Conservation (phyloP, 768 basidiomycete species). For the Suillus plorans region DNA sequence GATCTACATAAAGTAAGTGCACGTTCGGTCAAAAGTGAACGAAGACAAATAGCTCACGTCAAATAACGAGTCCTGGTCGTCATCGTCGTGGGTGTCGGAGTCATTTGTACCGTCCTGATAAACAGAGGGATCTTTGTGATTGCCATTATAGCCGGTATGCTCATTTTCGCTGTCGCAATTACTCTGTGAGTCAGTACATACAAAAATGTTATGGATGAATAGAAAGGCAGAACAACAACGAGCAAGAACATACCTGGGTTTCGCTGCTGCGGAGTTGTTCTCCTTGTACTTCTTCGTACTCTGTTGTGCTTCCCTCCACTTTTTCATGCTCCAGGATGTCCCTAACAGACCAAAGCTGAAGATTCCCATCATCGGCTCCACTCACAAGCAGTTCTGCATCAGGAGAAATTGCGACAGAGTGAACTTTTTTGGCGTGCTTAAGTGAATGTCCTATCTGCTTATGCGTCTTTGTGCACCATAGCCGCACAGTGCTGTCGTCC, state of each 20-base stretch:
- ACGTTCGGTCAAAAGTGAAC: background rate
- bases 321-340: background rate
- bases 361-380: background rate
- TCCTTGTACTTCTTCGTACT: background rate
- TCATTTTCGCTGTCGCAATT: background rate
- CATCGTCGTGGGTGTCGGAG: background rate
- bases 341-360: background rate
- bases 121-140: background rate
- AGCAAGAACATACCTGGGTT: background rate
- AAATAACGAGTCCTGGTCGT: background rate
- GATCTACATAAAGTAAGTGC: background rate
- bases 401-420: conserved; percentile 1
- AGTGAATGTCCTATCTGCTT: background rate
- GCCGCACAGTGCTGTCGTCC: background rate
- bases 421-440: background rate
- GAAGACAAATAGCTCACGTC: background rate
- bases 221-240: background rate
- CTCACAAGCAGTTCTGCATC: background rate
- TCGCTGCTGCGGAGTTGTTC: background rate
- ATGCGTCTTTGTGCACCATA: background rate
- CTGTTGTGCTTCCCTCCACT: background rate
- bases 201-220: background rate
- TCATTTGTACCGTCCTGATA: background rate
- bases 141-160: background rate
- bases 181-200: background rate